A percentile compares a stretch with the other conserved stretches of the same genome.
Evolutionary conservation across 495 filamentous ascomycete species (phyloP).

Genomic region (Hypoxylon perforatum): DNA sequence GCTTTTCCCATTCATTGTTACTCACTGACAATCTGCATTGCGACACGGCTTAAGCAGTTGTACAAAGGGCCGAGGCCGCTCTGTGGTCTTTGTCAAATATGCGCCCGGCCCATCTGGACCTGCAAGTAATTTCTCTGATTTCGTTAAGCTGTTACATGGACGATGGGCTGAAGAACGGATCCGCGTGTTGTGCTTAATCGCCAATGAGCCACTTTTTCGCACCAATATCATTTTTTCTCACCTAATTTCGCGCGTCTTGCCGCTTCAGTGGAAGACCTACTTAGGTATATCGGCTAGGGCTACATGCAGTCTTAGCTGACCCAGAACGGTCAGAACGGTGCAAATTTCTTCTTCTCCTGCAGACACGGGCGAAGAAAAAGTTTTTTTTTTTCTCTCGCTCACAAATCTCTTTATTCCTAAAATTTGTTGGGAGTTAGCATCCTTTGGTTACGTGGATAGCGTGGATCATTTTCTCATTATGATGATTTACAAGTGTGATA

Average conservation of each 20-base stretch:
- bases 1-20: conserved; percentile 20
- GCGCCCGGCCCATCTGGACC: conserved; percentile 43
- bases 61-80: conserved; percentile 38
- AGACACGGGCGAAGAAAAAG: conserved; percentile 18
- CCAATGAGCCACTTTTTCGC: conserved; percentile 8
- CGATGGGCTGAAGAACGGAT: conserved; percentile 37
- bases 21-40: conserved; percentile 26
- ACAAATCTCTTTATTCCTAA: conserved; percentile 2
- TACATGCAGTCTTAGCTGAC: conserved; percentile 13
- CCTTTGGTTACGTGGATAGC: conserved; percentile 2
- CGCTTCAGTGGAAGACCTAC: conserved; percentile 13
- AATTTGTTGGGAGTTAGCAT: conserved; percentile 29
- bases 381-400: no score
- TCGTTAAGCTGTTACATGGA: conserved; percentile 39
- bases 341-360: conserved; percentile 27
- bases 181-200: conserved; percentile 32
- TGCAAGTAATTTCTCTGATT: conserved; percentile 41
- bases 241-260: conserved; percentile 27
- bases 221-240: conserved; percentile 13
- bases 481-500: no score
- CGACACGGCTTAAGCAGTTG: conserved; percentile 17
- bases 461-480: no score
- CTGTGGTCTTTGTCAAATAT: conserved; percentile 10
- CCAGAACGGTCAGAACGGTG: conserved; percentile 14
- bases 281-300: conserved; percentile 19